Percentiles rank a stretch among this genome's conserved stretches.
Conservation (phyloP, 495 filamentous ascomycete genomes). For the Thermothielavioides terrestris region DNA sequence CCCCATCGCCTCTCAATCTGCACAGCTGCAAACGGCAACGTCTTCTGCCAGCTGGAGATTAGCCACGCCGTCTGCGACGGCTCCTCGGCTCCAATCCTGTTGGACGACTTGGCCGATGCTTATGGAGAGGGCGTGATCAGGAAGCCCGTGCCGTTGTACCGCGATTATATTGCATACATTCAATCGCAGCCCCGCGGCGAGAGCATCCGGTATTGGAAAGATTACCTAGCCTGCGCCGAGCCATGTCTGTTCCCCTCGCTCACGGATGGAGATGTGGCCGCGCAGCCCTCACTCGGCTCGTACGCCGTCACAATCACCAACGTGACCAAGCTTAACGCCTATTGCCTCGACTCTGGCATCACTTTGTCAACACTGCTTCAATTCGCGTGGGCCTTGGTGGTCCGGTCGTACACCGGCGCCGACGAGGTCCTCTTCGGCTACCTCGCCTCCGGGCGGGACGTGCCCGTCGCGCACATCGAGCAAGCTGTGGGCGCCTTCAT, state of each 20-base stretch:
- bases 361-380: conserved; percentile 22
- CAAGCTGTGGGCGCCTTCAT: conserved; percentile 22
- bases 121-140: conserved; percentile 1
- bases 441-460: conserved; percentile 17
- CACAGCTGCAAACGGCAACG: background rate
- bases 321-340: conserved; percentile 11
- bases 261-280: conserved; percentile 2
- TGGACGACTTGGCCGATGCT: conserved; percentile 4
- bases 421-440: conserved; percentile 52
- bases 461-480: conserved; percentile 16
- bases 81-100: conserved; percentile 14
- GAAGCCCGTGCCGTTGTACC: conserved; percentile 7
- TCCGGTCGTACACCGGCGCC: conserved; percentile 42
- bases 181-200: conserved; percentile 47
- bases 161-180: conserved; percentile 14
- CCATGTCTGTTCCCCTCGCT: conserved; percentile 25
- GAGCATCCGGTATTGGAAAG: conserved; percentile 15
- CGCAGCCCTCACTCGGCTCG: conserved; percentile 7
- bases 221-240: conserved; percentile 19
- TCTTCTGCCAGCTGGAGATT: conserved; percentile 46
- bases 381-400: conserved; percentile 49
- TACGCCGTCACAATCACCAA: conserved; percentile 8
- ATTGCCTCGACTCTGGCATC: conserved; percentile 15
- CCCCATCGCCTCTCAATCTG: conserved; percentile 41
- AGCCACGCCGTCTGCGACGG: conserved; percentile 28